Percentiles rank a stretch among this genome's conserved stretches.
These are phyloP conservation scores for Neonectria neomacrospora DNA, from an alignment of 2,329 filamentous ascomycete species.

Conservation along the genomic window DNA sequence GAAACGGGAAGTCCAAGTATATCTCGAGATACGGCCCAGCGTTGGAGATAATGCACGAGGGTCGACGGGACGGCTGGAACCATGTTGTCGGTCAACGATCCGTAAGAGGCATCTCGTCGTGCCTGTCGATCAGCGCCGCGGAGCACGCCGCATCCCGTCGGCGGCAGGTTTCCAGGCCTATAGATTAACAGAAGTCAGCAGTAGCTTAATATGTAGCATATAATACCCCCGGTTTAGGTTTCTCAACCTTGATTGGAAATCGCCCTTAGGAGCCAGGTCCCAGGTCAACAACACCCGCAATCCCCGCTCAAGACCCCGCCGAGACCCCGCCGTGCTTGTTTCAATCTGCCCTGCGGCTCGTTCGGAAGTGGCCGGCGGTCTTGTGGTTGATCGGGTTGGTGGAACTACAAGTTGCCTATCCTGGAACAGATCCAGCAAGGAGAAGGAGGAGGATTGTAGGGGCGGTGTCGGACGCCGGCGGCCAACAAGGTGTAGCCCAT, in stretches of 20 bases:
- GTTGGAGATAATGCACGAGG: constrained; percentile 1
- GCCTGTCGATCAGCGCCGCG: neutral
- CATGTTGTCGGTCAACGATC: neutral
- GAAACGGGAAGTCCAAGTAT: constrained; percentile 19
- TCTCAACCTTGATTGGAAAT: constrained; percentile 1
- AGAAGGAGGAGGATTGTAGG: neutral
- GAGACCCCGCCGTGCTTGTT: neutral
- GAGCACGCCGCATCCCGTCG: neutral
- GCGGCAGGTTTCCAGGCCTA: neutral
- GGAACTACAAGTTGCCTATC: neutral
- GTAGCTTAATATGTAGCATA: neutral
- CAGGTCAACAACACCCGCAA: neutral
- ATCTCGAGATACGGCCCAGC: constrained; percentile 8
- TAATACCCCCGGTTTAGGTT: neutral
- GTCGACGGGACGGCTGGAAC: neutral
- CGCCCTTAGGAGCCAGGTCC: neutral
- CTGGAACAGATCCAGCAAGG: neutral
- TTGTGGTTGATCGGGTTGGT: constrained; percentile 1
- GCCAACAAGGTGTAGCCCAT: neutral
- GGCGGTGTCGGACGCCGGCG: neutral
- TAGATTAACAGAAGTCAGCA: neutral
- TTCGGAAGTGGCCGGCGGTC: neutral
- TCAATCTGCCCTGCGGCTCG: neutral
- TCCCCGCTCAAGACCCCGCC: neutral
- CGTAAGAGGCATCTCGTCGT: neutral